These are phyloP conservation scores for Alternaria tenuissima DNA, from an alignment of 2,329 filamentous ascomycete species.

Conservation along the genomic window DNA sequence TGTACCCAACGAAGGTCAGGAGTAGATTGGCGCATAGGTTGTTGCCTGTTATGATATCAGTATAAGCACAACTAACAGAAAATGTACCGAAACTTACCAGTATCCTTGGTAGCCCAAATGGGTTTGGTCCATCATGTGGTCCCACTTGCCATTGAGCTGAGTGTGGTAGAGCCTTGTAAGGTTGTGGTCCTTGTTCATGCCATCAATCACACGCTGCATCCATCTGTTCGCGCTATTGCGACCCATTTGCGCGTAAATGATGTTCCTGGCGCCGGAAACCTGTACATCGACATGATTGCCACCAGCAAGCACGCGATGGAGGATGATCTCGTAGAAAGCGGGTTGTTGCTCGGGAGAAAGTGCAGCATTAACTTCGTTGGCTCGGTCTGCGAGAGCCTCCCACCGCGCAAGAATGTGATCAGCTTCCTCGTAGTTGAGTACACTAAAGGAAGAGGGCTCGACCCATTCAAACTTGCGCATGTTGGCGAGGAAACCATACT, in stretches of 20 bases:
- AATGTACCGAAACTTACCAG: slow-evolving; percentile 49
- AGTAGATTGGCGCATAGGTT: slow-evolving; percentile 74
- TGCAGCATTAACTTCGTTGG: slow-evolving; percentile 64
- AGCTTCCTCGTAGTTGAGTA: slow-evolving; percentile 71
- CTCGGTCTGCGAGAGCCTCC: slow-evolving; percentile 61
- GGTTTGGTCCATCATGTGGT: slow-evolving; percentile 53
- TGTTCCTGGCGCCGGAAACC: slow-evolving; percentile 48
- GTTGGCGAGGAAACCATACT: slow-evolving; percentile 65
- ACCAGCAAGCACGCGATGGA: slow-evolving; percentile 68
- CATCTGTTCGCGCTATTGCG: slow-evolving; percentile 51
- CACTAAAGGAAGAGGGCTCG: slow-evolving; percentile 65
- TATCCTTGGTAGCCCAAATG: slow-evolving; percentile 53
- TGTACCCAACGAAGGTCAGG: slow-evolving; percentile 69
- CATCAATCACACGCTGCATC: slow-evolving; percentile 48
- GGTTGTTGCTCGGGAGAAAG: slow-evolving; percentile 61
- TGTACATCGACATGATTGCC: slow-evolving; percentile 63
- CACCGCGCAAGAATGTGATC: slow-evolving; percentile 66
- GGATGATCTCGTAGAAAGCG: slow-evolving; percentile 69
- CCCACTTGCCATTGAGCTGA: slow-evolving; percentile 50
- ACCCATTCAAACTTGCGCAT: slow-evolving; percentile 70
- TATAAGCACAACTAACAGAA: background rate
- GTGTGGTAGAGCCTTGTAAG: slow-evolving; percentile 47
- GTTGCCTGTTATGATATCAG: slow-evolving; percentile 61
- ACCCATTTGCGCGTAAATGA: slow-evolving; percentile 47
- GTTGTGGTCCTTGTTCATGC: slow-evolving; percentile 49